Evolutionary conservation across 139 green algal genomes (phyloP).

Genomic region (Mesotaenium endlicherianum): DNA sequence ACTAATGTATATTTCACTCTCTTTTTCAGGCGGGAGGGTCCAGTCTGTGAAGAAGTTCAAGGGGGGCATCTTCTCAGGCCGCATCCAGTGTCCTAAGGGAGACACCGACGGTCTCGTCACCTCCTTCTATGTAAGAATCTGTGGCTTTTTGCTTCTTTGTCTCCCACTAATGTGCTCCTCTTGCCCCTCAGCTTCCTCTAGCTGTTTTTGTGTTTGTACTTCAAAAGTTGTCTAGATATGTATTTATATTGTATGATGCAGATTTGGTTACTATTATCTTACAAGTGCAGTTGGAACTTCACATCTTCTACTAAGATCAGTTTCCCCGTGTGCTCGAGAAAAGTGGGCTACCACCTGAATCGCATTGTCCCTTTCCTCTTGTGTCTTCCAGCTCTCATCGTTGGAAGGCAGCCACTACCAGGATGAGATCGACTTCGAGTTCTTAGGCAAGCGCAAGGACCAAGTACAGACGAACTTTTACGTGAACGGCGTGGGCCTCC

Average conservation of each 20-base stretch:
- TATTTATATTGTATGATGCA: too few relatives aligned
- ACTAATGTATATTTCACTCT: too few relatives aligned
- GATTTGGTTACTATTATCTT: background rate
- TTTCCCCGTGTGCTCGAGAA: background rate
- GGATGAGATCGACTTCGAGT: constrained; percentile 49
- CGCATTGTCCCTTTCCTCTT: background rate
- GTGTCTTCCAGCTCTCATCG: constrained; percentile 12
- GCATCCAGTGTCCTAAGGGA: constrained; percentile 23
- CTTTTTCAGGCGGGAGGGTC: constrained; percentile 3
- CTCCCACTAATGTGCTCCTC: background rate
- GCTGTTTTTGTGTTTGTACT: background rate
- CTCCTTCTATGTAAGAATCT: constrained; percentile 27
- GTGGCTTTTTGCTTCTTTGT: background rate
- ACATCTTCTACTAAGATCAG: background rate
- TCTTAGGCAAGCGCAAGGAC: constrained; percentile 21
- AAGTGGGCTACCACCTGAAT: background rate
- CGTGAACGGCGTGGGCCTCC: constrained; percentile 5
- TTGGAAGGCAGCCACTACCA: constrained; percentile 20
- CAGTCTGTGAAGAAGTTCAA: constrained; percentile 15
- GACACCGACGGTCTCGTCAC: constrained; percentile 35
- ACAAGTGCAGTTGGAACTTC: background rate
- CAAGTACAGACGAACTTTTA: constrained; percentile 44
- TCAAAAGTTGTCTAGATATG: too few relatives aligned
- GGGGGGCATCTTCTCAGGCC: background rate
- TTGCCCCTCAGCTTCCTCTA: background rate